phyloP scores from a whole-genome alignment of 306 rosid species.

The Cucumis melo region DNA sequence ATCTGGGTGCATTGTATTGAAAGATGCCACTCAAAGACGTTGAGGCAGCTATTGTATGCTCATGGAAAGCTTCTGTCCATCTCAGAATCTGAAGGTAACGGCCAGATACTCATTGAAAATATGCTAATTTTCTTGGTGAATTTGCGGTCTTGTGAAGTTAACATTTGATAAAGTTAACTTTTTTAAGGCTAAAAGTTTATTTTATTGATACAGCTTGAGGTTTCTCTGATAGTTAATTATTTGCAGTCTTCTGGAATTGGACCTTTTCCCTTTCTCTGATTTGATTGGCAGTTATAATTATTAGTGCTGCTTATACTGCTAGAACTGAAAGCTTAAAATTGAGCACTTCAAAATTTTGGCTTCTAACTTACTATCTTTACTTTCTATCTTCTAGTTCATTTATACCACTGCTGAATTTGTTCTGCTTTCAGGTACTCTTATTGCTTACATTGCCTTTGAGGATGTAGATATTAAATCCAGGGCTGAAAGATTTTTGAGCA shows the following conservation, averaged over 20 bases:
- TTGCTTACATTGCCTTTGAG: constrained; percentile 72
- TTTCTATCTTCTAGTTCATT: background rate
- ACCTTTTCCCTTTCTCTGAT: background rate
- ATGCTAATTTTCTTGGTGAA: background rate
- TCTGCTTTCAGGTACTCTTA: constrained; percentile 50
- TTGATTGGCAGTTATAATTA: background rate
- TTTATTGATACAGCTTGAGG: background rate
- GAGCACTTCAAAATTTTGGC: background rate
- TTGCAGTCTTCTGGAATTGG: background rate
- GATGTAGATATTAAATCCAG: constrained; percentile 65
- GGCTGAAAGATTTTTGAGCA: constrained; percentile 90
- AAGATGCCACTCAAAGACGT: constrained; percentile 84
- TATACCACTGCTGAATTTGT: background rate
- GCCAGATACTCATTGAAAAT: constrained; percentile 5
- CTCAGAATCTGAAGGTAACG: constrained; percentile 78
- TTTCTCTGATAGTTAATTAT: background rate
- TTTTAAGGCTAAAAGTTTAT: background rate
- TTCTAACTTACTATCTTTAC: background rate
- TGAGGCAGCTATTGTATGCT: constrained; percentile 64
- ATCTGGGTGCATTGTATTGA: constrained; percentile 73
- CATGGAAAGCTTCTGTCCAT: constrained; percentile 91
- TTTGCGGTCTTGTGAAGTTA: background rate
- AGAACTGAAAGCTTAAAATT: background rate
- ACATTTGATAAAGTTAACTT: background rate
- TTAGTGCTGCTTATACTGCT: background rate